Base-by-base conservation (phyloP, 208 protist genomes). In the Acanthamoeba royreba region DNA sequence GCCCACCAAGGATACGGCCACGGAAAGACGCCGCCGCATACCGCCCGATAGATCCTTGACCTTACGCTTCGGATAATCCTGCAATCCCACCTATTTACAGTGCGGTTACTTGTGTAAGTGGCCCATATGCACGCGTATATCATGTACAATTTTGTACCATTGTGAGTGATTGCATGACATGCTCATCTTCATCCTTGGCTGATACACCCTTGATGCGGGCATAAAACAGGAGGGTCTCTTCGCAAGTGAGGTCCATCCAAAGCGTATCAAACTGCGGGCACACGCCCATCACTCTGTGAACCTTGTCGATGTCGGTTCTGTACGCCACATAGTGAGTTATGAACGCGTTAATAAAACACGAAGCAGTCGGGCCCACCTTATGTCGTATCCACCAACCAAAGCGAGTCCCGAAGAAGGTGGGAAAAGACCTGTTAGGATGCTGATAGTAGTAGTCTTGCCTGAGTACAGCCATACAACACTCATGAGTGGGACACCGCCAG, bases 1-100 rank as follows among this genome's bases (percentile, higher is more conserved):
- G 52, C 97, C 96, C 55, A 96, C 47, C 3, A 98, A 93, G 8
- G 96, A 96, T 86, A 97, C 95, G 17, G 95, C 96, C 13, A 98
- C 91, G 2, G 85, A 95, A 19, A 98, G 89, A 7, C 96, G 92
- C 25, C 97, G 92, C 61, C 94, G 93, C 94, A 96, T 97, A 33
- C 97, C 97, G n/a, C 97, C 96, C 4, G 69, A 94, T 25, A 95
- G 52, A 46, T 87, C 66, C 69, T 93, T 93, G 35, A 86, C 90
- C 61, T 87, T n/a, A 7, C 90, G 63, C 45, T 88, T 93, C 19
- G 40, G 38, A 42, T 42, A 93, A n/a, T 79, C 46, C 33, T 86
- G 45, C 11, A 93, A 53, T 3, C 90, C 90, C 25, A 93, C 89
- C 86, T 92, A 52, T 66, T 15, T 90, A 63, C 8, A 43, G 13